These are phyloP conservation scores for Cercophora scortea DNA, from an alignment of 495 filamentous ascomycete species.

Conservation along the genomic window DNA sequence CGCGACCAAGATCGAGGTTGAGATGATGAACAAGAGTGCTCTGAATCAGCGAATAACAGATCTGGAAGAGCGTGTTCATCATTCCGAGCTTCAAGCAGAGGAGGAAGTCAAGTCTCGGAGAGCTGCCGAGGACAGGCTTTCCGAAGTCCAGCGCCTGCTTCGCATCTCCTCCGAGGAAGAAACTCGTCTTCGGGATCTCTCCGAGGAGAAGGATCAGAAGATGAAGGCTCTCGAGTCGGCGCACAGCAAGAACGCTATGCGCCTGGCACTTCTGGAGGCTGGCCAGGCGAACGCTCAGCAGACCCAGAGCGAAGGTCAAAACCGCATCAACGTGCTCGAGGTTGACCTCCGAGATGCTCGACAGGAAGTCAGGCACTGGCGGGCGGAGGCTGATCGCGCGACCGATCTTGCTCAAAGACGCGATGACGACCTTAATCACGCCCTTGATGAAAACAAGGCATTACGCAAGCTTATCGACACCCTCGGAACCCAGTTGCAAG, in stretches of 20 bases:
- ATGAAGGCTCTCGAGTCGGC: slow-evolving; percentile 37
- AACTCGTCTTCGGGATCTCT: slow-evolving; percentile 57
- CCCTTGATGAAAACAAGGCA: slow-evolving; percentile 39
- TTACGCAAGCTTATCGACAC: slow-evolving; percentile 59
- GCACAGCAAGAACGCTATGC: slow-evolving; percentile 46
- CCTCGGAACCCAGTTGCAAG: slow-evolving; percentile 69
- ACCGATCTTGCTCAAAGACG: slow-evolving; percentile 32
- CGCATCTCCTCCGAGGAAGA: slow-evolving; percentile 64
- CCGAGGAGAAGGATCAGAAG: slow-evolving; percentile 54
- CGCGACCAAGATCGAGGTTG: slow-evolving; percentile 43
- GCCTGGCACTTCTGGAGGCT: slow-evolving; percentile 53
- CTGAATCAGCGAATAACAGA: slow-evolving; percentile 39
- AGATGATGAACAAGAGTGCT: slow-evolving; percentile 43
- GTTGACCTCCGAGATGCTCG: slow-evolving; percentile 40
- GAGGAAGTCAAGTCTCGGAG: slow-evolving; percentile 58
- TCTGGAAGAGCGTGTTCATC: slow-evolving; percentile 35
- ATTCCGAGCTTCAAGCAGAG: slow-evolving; percentile 34
- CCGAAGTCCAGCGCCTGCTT: slow-evolving; percentile 61
- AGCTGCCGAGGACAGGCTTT: slow-evolving; percentile 63
- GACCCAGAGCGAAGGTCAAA: slow-evolving; percentile 55
- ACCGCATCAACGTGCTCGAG: slow-evolving; percentile 39
- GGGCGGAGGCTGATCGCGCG: slow-evolving; percentile 39
- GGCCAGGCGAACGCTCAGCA: slow-evolving; percentile 58
- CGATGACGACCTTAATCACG: slow-evolving; percentile 31
- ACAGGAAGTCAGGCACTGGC: slow-evolving; percentile 41